These are phyloP conservation scores for Rubia peregrina DNA, from an alignment of 305 asterid species.

Conservation along the genomic window DNA sequence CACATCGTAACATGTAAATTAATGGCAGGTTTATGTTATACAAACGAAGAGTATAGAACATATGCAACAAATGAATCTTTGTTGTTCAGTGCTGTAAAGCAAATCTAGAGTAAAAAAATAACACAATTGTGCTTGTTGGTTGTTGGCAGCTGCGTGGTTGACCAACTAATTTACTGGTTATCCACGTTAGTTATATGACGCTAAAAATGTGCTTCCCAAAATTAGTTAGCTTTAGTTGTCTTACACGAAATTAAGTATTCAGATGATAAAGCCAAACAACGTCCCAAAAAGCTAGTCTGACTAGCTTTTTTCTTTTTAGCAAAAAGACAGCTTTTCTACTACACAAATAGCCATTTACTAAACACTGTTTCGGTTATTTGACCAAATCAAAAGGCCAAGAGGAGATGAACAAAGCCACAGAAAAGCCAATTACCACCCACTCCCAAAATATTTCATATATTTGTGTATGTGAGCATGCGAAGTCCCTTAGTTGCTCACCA, in stretches of 20 bases:
- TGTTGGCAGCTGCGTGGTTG: background rate
- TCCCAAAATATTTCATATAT: too few species aligned
- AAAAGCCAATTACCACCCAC: too few species aligned
- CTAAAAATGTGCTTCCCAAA: background rate
- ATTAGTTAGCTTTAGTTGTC: background rate
- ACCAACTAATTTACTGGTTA: background rate
- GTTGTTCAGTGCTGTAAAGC: background rate
- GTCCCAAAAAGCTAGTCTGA: background rate
- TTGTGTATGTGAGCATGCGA: background rate
- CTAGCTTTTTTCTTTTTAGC: background rate
- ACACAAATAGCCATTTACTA: too few species aligned
- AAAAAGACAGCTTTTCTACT: too few species aligned
- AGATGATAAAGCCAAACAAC: background rate
- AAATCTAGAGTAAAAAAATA: background rate
- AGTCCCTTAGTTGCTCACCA: background rate
- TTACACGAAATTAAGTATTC: background rate
- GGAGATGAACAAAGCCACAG: too few species aligned
- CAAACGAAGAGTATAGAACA: background rate
- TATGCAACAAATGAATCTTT: background rate
- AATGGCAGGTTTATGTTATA: background rate
- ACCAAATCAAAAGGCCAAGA: too few species aligned
- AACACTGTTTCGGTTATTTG: too few species aligned
- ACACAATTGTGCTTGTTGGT: background rate
- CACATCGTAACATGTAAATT: constrained; percentile 10
- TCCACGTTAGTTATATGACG: background rate